Conservation (phyloP, 805 yeast species). For the Candida argentea region DNA sequence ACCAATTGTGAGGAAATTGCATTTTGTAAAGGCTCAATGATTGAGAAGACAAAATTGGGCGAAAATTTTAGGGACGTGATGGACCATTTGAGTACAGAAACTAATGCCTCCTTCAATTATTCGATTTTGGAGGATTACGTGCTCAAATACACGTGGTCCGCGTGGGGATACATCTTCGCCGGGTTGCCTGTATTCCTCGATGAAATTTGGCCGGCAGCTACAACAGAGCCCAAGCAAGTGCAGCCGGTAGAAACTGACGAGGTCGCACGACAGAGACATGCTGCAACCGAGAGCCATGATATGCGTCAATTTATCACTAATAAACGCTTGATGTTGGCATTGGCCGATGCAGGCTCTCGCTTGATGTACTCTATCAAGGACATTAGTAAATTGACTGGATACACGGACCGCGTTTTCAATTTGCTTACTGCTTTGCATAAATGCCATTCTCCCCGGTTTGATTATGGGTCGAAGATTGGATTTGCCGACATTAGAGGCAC, state of each 20-base stretch:
- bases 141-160: conserved; percentile 89
- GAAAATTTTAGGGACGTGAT: conserved; percentile 48
- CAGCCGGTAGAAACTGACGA: conserved; percentile 13
- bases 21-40: conserved; percentile 77
- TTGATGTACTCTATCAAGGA: conserved; percentile 92
- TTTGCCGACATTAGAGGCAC: conserved; percentile 63
- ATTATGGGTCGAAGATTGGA: conserved; percentile 36
- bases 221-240: conserved; percentile 7
- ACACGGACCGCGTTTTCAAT: conserved; percentile 76
- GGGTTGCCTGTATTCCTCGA: conserved; percentile 79
- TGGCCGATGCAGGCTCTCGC: conserved; percentile 93
- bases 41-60: conserved; percentile 61
- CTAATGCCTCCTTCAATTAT: conserved; percentile 54
- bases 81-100: conserved; percentile 43
- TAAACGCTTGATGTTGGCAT: conserved; percentile 78
- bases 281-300: conserved; percentile 49
- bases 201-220: conserved; percentile 25
- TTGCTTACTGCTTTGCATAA: conserved; percentile 70
- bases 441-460: conserved; percentile 57
- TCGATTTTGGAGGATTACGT: conserved; percentile 76
- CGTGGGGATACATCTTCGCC: conserved; percentile 85
- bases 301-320: conserved; percentile 87
- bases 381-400: conserved; percentile 82
- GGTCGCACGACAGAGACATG: too few relatives aligned
- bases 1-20: conserved; percentile 91